A percentile compares a stretch with the other conserved stretches of the same genome.
These are phyloP conservation scores for Dictyostelium firmibasis DNA, from an alignment of 78 protist genomes.

Conservation along the genomic window DNA sequence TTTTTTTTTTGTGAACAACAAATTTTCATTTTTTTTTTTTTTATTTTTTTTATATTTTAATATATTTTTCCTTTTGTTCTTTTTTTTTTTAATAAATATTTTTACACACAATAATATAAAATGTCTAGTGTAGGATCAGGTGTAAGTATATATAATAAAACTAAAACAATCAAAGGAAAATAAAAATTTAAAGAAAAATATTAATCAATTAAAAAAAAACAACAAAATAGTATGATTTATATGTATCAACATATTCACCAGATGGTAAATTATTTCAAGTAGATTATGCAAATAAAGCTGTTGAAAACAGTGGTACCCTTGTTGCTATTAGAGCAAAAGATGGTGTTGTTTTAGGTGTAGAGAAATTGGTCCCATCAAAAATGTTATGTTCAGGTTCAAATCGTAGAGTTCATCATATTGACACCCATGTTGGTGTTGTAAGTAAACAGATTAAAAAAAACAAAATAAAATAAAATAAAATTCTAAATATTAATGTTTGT, in stretches of 20 bases:
- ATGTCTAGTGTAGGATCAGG: constrained; percentile 82
- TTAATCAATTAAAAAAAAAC: not conserved
- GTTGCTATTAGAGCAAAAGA: constrained; percentile 95
- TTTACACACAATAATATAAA: not conserved
- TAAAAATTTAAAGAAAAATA: not conserved
- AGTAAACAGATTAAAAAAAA: too few species aligned
- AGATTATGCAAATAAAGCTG: constrained; percentile 99
- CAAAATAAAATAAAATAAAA: too few species aligned
- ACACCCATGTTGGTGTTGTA: constrained; percentile 91
- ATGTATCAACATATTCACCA: constrained; percentile 96
- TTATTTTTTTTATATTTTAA: not conserved
- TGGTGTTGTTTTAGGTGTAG: constrained; percentile 99
- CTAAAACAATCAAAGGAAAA: too few species aligned
- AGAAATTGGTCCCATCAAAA: constrained; percentile 94
- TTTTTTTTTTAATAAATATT: not conserved
- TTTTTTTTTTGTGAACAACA: not conserved
- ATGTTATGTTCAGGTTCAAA: constrained; percentile 89
- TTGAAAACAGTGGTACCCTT: constrained; percentile 97
- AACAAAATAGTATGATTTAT: constrained; percentile 92
- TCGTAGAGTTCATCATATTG: constrained; percentile 90
- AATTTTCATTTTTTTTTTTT: not conserved
- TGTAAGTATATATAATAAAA: constrained; percentile 6
- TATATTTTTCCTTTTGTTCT: not conserved
- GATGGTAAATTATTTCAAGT: constrained; percentile 99
- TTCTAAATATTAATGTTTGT: too few species aligned